Base-by-base conservation (phyloP, 345 rosid species). In the Gossypium turneri region DNA sequence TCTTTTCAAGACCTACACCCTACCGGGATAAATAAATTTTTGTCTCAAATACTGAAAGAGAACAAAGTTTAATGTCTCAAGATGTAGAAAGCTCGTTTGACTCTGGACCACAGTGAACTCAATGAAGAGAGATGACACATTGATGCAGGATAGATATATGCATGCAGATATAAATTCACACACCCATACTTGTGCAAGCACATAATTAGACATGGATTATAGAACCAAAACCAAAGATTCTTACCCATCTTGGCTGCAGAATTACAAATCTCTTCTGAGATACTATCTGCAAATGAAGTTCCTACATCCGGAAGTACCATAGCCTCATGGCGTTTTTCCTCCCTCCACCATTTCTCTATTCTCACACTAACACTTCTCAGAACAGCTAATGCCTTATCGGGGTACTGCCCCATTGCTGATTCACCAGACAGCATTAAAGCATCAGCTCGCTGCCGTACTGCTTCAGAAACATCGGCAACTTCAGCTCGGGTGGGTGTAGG, bases 401-500 rank as follows among this genome's bases (percentile, higher is more conserved):
- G 98, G 87, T 65, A 96, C 80, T 93, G 99, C 61, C 99, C 99
- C 99, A 96, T 96, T 41, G 99, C 99, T 24, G 99, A 96, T 85
- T 96, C 99, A 50, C 98, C 98, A 78, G 99, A 96, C 74, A 96
- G 97, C 99, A 93, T 96, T 79, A 96, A 81, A 66, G 97, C 99
- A 83, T 96, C 99, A 20, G 99, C 87, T 76, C 99, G 83, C 84
- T 96, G 99, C 83, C 99, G 89, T 67, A 96, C 98, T 22, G 99
- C 97, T 81, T 96, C 99, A n/a, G 99, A 96, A 47, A 96, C 98
- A 77, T 96, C 98, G 1, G 99, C 98, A 70, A 96, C 99, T 87
- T 96, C 99, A 24, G 99, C 99, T 82, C 99, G 88, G 56, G 99
- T 96, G 41, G 99, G 99, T 50, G 99, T 96, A 69, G 99, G 99